Conservation (phyloP, 2,329 filamentous ascomycete species). For the Keithomyces neogunnii region DNA sequence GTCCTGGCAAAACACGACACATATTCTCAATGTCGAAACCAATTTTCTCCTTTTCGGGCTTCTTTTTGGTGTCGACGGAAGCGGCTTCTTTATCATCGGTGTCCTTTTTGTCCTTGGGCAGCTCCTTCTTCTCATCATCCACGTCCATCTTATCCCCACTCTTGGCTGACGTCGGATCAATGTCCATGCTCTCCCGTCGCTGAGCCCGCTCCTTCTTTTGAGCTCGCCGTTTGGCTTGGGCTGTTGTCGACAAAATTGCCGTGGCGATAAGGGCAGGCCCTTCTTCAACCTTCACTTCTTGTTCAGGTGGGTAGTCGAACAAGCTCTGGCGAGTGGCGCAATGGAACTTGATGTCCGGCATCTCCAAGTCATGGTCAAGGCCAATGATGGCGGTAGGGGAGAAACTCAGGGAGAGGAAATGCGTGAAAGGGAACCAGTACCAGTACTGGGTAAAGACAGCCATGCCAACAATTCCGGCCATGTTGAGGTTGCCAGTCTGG, state of each 20-base stretch:
- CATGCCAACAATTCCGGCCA: slow-evolving; percentile 96
- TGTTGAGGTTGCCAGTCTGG: slow-evolving; percentile 96
- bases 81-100: slow-evolving; percentile 51
- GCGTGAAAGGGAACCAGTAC: slow-evolving; percentile 99
- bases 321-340: slow-evolving; percentile 89
- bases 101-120: slow-evolving; percentile 54
- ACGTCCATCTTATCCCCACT: slow-evolving; percentile 82
- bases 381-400: slow-evolving; percentile 95
- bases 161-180: slow-evolving; percentile 62
- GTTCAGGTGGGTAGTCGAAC: slow-evolving; percentile 96
- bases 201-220: slow-evolving; percentile 90
- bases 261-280: slow-evolving; percentile 90
- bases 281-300: slow-evolving; percentile 90
- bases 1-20: slow-evolving; percentile 83
- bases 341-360: slow-evolving; percentile 91
- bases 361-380: slow-evolving; percentile 86
- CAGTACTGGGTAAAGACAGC: slow-evolving; percentile 98
- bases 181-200: slow-evolving; percentile 88
- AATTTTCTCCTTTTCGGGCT: slow-evolving; percentile 89
- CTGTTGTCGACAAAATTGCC: slow-evolving; percentile 90
- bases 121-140: slow-evolving; percentile 54
- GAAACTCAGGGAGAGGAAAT: slow-evolving; percentile 93
- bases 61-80: slow-evolving; percentile 66
- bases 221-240: slow-evolving; percentile 89
- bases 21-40: slow-evolving; percentile 96